These are phyloP conservation scores for Limnanthes douglasii DNA, from an alignment of 345 rosid genomes.

Conservation along the genomic window DNA sequence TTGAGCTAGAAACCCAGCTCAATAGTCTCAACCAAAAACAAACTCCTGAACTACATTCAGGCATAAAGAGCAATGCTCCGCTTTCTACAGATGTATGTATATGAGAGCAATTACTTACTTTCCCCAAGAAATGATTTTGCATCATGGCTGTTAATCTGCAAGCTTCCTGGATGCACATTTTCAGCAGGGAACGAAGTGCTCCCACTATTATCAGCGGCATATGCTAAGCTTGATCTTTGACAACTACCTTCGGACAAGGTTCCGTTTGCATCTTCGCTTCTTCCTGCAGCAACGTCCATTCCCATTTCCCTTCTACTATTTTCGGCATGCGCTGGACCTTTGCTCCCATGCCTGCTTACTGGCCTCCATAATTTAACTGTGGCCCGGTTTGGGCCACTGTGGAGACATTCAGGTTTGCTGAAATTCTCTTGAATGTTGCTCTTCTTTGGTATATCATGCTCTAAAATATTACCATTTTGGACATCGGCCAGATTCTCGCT, in stretches of 20 bases:
- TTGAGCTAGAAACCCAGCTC: not conserved
- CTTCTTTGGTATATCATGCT: conserved; percentile 28
- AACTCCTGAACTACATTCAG: too few species aligned
- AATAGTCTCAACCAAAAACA: not conserved
- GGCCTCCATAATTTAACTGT: conserved; percentile 20
- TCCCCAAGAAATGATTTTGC: conserved; percentile 66
- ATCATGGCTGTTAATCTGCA: conserved; percentile 33
- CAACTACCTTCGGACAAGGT: conserved; percentile 4
- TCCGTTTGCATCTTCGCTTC: conserved; percentile 7
- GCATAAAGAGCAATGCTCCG: too few species aligned
- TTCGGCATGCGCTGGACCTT: conserved; percentile 6
- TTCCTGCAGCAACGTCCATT: conserved; percentile 5
- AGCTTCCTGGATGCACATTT: conserved; percentile 11
- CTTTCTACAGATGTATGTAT: not conserved
- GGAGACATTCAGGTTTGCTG: conserved; percentile 11
- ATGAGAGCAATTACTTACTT: conserved; percentile 44
- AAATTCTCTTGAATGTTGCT: conserved; percentile 20
- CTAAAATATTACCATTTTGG: conserved; percentile 19
- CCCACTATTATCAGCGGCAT: not conserved
- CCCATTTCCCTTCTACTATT: conserved; percentile 9
- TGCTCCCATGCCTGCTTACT: conserved; percentile 20
- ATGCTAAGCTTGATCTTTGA: conserved; percentile 4
- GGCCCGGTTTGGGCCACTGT: conserved; percentile 7
- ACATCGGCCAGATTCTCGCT: conserved; percentile 15
- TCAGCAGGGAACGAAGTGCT: conserved; percentile 5